These are phyloP conservation scores for Benincasa hispida DNA, from an alignment of 306 rosid species.

Conservation along the genomic window DNA sequence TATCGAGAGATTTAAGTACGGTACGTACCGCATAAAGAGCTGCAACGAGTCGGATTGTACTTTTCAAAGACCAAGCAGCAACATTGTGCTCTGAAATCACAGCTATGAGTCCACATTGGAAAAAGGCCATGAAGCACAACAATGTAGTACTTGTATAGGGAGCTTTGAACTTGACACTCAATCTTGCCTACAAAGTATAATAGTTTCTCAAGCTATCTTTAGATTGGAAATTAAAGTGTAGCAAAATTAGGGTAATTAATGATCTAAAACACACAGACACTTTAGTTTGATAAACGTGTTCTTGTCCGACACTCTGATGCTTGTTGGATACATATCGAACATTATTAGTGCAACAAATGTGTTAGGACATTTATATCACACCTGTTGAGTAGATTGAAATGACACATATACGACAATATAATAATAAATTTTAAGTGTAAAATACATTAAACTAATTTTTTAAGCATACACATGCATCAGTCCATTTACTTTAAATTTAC, in stretches of 20 bases:
- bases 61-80: slow-evolving; percentile 48
- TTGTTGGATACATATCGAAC: too few relatives aligned
- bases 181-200: slow-evolving; percentile 29
- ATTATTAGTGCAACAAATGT: too few relatives aligned
- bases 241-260: neutral
- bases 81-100: slow-evolving; percentile 20
- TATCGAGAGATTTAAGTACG: neutral
- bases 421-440: too few relatives aligned
- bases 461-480: too few relatives aligned
- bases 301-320: too few relatives aligned
- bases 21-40: slow-evolving; percentile 45
- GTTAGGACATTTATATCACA: too few relatives aligned
- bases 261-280: too few relatives aligned
- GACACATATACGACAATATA: neutral
- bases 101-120: slow-evolving; percentile 52
- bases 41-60: slow-evolving; percentile 29
- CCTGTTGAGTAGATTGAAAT: neutral
- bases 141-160: slow-evolving; percentile 59
- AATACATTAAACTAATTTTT: too few relatives aligned
- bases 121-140: slow-evolving; percentile 46
- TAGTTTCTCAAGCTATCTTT: neutral
- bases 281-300: too few relatives aligned
- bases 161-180: slow-evolving; percentile 52
- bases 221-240: too few relatives aligned
- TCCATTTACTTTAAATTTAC: too few relatives aligned